Percentiles rank a stretch among this genome's conserved stretches.
Conservation (phyloP, 2,329 filamentous ascomycete genomes). For the Amauroascus verrucosus region DNA sequence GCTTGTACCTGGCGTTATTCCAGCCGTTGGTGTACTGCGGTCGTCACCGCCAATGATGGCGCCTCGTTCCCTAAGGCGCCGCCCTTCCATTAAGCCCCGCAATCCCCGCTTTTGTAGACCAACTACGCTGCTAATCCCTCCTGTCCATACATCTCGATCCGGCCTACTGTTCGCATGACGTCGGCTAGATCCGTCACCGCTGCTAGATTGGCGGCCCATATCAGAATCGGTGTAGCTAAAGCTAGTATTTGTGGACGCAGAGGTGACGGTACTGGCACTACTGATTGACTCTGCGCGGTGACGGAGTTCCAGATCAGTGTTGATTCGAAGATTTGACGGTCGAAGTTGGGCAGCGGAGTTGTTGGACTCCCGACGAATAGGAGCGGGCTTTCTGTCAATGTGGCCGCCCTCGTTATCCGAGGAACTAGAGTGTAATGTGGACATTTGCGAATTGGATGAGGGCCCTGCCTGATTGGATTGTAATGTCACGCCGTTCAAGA, state of each 20-base stretch:
- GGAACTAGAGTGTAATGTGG: slow-evolving; percentile 28
- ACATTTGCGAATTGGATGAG: not conserved
- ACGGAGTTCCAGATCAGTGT: slow-evolving; percentile 28
- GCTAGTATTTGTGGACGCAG: slow-evolving; percentile 30
- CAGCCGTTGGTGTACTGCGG: slow-evolving; percentile 19
- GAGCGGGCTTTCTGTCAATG: slow-evolving; percentile 7
- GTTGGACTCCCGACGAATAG: slow-evolving; percentile 20
- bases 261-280: slow-evolving; percentile 31
- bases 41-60: slow-evolving; percentile 22
- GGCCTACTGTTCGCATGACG: slow-evolving; percentile 22
- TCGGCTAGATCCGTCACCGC: slow-evolving; percentile 34
- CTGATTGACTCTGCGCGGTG: slow-evolving; percentile 34
- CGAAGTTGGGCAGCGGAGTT: slow-evolving; percentile 12
- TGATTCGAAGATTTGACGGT: slow-evolving; percentile 28
- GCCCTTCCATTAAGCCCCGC: slow-evolving; percentile 86
- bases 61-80: slow-evolving; percentile 54
- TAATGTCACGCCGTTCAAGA: slow-evolving; percentile 30
- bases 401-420: slow-evolving; percentile 28
- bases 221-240: slow-evolving; percentile 32
- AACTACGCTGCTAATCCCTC: slow-evolving; percentile 71
- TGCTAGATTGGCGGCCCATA: slow-evolving; percentile 18
- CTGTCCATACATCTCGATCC: slow-evolving; percentile 60
- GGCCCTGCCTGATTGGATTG: slow-evolving; percentile 17
- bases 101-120: slow-evolving; percentile 89
- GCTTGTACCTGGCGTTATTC: not conserved